Conservation (phyloP, 164 flowering plant genomes). For the Aristolochia californica region DNA sequence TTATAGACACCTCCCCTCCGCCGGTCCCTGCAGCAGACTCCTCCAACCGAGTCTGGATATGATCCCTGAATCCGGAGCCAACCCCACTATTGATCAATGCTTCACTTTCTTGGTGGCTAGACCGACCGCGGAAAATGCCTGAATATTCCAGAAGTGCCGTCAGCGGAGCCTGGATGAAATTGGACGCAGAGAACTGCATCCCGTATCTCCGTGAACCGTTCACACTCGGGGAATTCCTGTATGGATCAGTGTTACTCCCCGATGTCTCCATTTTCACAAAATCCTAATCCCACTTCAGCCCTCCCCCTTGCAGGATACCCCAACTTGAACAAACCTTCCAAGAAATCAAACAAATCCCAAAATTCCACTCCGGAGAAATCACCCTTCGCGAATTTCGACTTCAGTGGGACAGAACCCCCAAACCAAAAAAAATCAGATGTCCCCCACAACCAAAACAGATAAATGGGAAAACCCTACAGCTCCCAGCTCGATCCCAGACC, state of each 20-base stretch:
- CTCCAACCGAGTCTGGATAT: slow-evolving; percentile 17
- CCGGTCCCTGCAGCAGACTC: slow-evolving; percentile 18
- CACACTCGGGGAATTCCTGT: slow-evolving; percentile 28
- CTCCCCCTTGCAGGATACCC: not conserved
- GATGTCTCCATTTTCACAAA: slow-evolving; percentile 45
- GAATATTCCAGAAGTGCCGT: slow-evolving; percentile 82
- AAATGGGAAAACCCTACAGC: not conserved
- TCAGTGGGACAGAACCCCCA: too few species aligned
- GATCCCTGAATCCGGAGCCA: slow-evolving; percentile 14
- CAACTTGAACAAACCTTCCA: not conserved
- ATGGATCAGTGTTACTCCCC: slow-evolving; percentile 36
- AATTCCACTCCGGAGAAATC: not conserved
- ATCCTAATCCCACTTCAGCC: slow-evolving; percentile 25
- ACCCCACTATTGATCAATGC: slow-evolving; percentile 19
- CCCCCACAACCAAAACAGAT: not conserved
- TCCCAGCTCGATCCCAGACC: not conserved
- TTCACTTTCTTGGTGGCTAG: slow-evolving; percentile 43
- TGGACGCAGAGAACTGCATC: slow-evolving; percentile 54
- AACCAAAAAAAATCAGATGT: not conserved
- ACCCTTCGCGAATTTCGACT: too few species aligned
- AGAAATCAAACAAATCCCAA: not conserved
- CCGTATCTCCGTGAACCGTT: slow-evolving; percentile 40
- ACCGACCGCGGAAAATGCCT: slow-evolving; percentile 51
- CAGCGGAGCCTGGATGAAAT: slow-evolving; percentile 67
- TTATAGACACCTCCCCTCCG: slow-evolving; percentile 80